Base-by-base conservation (phyloP, 108 stramenopile genomes). In the Stephanodiscus triporus region DNA sequence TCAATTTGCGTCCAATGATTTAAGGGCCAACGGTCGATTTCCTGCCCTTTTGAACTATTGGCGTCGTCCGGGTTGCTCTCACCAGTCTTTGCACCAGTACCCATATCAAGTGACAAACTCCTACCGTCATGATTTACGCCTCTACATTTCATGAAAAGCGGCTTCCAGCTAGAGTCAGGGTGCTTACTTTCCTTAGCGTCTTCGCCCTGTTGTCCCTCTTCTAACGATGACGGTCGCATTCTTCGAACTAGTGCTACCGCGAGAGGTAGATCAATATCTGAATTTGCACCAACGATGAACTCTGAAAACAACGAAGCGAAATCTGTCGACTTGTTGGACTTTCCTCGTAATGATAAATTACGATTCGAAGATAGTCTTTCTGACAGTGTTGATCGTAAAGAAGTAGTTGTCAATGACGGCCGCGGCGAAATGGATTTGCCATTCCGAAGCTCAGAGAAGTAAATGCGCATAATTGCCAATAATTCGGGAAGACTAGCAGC, bases 141-240 rank as follows among this genome's bases (percentile, higher is more conserved):
- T 49, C 16, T 57, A 47, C 47, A 67, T 36, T 67, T 72, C n/a
- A 79, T 62, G 66, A 67, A 79, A 10, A 79, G 57, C 16, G 71
- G 58, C 6, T 36, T 37, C 78, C 78, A 79, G 13, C 29, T 67
- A 20, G 66, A 60, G 23, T 57, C 30, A 20, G 56, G 19, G 19
- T 49, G 16, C 6, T 49, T 19, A 3, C 19, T 49, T n/a, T 49
- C 26, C 26, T 32, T 27, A 17, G 4, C 56, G 4, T 26, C 27
- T 11, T 30, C 24, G 5, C 23, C 0, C 30, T 0, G 5, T 57
- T 57, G 56, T 29, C 30, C 9, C 30, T 30, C 56, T 30, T 20
- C n/a, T 2, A 6, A 3, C 9, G 10, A 55, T 24, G 54, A 30
- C 0, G 27, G 27, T 30, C 2, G 20, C 29, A n/a, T 42, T 73